Base-by-base conservation (phyloP, 495 filamentous ascomycete genomes). In the Hyaloscypha finlandica region DNA sequence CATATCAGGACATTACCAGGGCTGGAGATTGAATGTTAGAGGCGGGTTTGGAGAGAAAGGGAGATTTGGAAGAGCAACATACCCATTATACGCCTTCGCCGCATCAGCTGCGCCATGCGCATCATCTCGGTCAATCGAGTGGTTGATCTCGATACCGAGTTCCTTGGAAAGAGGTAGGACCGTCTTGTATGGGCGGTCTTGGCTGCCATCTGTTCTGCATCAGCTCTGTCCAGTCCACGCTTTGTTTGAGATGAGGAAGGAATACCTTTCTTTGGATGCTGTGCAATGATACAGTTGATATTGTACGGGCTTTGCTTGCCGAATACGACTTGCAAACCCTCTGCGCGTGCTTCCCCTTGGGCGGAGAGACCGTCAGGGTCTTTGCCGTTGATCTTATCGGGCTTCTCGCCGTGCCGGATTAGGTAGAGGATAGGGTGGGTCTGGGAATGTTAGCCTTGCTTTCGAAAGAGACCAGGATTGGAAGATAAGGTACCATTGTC, bases 391-490 rank as follows among this genome's bases (percentile, higher is more conserved):
- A 62, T 30, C 53, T 75, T 74, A 14, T 72, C 58, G 14, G 83
- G 85, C 74, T 87, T 87, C 70, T 87, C 85, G 67, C 84, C 85
- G 68, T 87, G 85, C 8, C 85, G 82, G 73, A 87, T 87, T 6
- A 87, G 69, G 68, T 86, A 87, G 33, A 87, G 72, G 35, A 72
- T 77, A 39, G 68, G 68, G 3, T 48, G 16, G 42, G 42, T 48
- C 42, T 48, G 42, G 4, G 16, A 19, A 4, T 12, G 16, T 48
- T 48, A 48, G 42, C 16, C 2, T 48, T 48, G 11, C 16, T 4
- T 48, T 19, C 9, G 42, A 48, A 4, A 19, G 9, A 48, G 9
- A 48, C 4, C 16, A 3, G 9, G 4, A 12, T 11, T 48, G 16
- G 3, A 19, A 19, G 9, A 25, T 4, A 6, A 4, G 11, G 16